Evolutionary conservation across 202 grass and related monocot genomes (phyloP).

Genomic region (Cymbopogon flexuosus): DNA sequence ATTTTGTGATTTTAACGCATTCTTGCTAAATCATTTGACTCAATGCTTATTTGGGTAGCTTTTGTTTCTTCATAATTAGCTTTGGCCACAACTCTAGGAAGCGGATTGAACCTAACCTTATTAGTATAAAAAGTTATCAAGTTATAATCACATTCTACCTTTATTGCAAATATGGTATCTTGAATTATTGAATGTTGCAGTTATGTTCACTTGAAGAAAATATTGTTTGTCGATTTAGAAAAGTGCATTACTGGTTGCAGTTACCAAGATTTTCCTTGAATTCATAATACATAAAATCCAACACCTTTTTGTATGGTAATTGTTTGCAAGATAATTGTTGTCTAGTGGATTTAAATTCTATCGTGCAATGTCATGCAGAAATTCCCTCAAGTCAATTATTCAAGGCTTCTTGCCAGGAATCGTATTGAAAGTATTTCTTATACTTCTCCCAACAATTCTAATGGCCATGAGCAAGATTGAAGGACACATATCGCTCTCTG

Average conservation of each 20-base stretch:
- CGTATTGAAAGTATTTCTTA: constrained; percentile 72
- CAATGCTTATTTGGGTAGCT: not conserved
- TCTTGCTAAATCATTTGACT: not conserved
- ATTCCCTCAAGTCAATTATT: constrained; percentile 65
- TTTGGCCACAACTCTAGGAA: not conserved
- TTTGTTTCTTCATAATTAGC: not conserved
- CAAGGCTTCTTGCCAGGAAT: constrained; percentile 97
- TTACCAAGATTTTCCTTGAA: not conserved
- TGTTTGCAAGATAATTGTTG: constrained; percentile 22
- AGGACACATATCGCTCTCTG: constrained; percentile 66
- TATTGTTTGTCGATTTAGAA: not conserved
- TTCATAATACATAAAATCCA: not conserved
- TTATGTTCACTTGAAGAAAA: not conserved
- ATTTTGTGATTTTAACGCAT: not conserved
- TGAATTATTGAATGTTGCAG: not conserved
- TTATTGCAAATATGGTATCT: not conserved
- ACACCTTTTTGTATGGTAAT: not conserved
- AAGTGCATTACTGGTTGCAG: not conserved
- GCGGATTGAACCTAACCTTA: not conserved
- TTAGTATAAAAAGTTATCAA: not conserved
- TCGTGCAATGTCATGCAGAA: constrained; percentile 50
- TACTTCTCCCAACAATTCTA: constrained; percentile 79
- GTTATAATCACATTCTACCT: not conserved
- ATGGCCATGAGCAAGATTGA: constrained; percentile 97
- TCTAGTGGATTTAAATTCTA: constrained; percentile 15